Conservation (phyloP, 805 yeast species). For the Deakozyma indianensis region DNA sequence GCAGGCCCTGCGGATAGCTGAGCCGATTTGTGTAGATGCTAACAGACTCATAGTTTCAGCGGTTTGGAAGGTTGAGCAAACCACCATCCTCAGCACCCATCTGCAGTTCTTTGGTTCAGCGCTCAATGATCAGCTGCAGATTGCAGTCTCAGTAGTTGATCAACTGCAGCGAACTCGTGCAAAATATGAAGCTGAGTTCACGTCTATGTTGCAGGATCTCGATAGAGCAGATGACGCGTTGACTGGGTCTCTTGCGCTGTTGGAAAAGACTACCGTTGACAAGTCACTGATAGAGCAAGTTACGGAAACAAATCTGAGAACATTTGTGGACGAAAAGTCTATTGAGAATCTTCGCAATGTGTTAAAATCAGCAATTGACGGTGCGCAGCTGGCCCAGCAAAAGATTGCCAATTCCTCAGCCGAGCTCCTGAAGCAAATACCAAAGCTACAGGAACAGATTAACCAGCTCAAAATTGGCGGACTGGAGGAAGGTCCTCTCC, state of each 20-base stretch:
- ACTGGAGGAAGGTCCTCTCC: conserved; percentile 11
- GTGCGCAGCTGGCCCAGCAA: conserved; percentile 13
- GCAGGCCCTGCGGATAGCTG: conserved; percentile 33
- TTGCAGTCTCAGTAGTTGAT: conserved; percentile 11
- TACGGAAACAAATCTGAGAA: conserved; percentile 23
- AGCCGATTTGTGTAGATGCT: conserved; percentile 37
- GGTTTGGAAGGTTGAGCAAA: conserved; percentile 23
- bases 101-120: conserved; percentile 32
- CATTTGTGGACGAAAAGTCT: conserved; percentile 33
- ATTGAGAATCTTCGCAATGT: conserved; percentile 20
- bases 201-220: conserved; percentile 9
- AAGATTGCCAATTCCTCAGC: conserved; percentile 16
- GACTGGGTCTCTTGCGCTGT: conserved; percentile 17
- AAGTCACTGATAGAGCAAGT: conserved; percentile 14
- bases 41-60: conserved; percentile 26
- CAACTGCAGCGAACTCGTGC: conserved; percentile 14
- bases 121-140: conserved; percentile 30
- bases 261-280: conserved; percentile 26
- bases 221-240: conserved; percentile 21
- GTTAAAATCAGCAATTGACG: conserved; percentile 20
- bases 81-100: conserved; percentile 30
- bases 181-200: conserved; percentile 12
- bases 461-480: no score
- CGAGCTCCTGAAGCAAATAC: conserved; percentile 16
- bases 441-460: conserved; percentile 11